A percentile compares a stretch with the other conserved stretches of the same genome.
phyloP scores from a whole-genome alignment of 805 yeast species.

The Pichia cabralensis region DNA sequence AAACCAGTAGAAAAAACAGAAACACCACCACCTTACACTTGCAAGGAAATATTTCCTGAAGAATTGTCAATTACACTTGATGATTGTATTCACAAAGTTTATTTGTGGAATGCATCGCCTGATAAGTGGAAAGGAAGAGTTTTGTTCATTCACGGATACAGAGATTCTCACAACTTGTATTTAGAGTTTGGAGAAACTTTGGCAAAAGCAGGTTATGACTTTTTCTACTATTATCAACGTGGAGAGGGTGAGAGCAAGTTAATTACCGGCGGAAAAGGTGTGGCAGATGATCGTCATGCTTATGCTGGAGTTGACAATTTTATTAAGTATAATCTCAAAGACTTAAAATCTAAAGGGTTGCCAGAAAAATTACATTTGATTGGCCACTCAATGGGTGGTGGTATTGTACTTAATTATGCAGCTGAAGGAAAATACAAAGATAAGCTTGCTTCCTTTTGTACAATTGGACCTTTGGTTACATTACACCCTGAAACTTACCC shows the following conservation, averaged over 20 bases:
- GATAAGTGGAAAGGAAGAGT: conserved; percentile 39
- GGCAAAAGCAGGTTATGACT: conserved; percentile 50
- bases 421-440: conserved; percentile 41
- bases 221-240: conserved; percentile 62
- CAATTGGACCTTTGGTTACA: conserved; percentile 49
- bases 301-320: conserved; percentile 54
- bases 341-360: conserved; percentile 15
- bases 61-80: conserved; percentile 9
- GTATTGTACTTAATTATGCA: conserved; percentile 53
- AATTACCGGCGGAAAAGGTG: conserved; percentile 38
- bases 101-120: not conserved
- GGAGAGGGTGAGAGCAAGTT: conserved; percentile 63
- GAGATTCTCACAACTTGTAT: conserved; percentile 45
- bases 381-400: conserved; percentile 84
- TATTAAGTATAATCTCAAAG: conserved; percentile 34
- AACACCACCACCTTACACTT: conserved; percentile 5
- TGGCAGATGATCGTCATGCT: conserved; percentile 44
- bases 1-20: no score
- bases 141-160: conserved; percentile 62
- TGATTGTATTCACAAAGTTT: conserved; percentile 14
- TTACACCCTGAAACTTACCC: conserved; percentile 54
- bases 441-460: conserved; percentile 36
- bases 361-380: conserved; percentile 37
- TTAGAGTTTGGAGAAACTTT: conserved; percentile 44
- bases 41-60: conserved; percentile 6